Percentiles rank a stretch among this genome's conserved stretches.
These are phyloP conservation scores for Backusella parvicylindrica DNA, from an alignment of 192 early-diverging fungal species.

Conservation along the genomic window DNA sequence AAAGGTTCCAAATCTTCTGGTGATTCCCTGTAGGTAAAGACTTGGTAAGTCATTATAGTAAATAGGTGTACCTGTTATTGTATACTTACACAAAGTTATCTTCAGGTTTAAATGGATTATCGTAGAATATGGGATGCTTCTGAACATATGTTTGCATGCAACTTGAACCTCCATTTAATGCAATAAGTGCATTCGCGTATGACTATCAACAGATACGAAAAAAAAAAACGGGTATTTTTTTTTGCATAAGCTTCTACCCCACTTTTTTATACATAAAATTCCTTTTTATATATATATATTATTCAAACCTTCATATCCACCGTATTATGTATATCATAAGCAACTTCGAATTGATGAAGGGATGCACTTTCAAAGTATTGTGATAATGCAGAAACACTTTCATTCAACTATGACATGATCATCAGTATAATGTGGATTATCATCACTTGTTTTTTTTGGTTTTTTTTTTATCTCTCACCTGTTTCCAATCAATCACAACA, in stretches of 20 bases:
- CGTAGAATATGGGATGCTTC: slow-evolving; percentile 85
- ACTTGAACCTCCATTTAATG: slow-evolving; percentile 70
- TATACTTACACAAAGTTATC: slow-evolving; percentile 52
- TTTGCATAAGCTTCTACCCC: background rate
- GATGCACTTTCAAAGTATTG: slow-evolving; percentile 78
- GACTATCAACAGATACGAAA: slow-evolving; percentile 23
- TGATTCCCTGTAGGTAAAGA: background rate
- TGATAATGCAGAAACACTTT: slow-evolving; percentile 57
- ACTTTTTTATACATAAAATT: slow-evolving; percentile 2
- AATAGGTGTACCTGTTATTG: background rate
- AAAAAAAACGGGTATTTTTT: too few relatives aligned
- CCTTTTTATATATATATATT: background rate
- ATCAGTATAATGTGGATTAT: background rate
- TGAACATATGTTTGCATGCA: slow-evolving; percentile 78
- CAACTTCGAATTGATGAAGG: slow-evolving; percentile 73
- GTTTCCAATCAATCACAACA: slow-evolving; percentile 52
- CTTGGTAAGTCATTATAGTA: background rate
- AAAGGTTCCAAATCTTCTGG: slow-evolving; percentile 39
- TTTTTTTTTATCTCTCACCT: slow-evolving; percentile 57
- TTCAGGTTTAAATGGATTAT: slow-evolving; percentile 56
- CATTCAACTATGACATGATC: slow-evolving; percentile 40
- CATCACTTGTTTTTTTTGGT: background rate
- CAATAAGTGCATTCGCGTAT: slow-evolving; percentile 59
- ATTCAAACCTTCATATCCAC: slow-evolving; percentile 58
- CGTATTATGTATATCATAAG: slow-evolving; percentile 63